Conservation (phyloP, 192 early-diverging fungal species). For the Gigaspora rosea region DNA sequence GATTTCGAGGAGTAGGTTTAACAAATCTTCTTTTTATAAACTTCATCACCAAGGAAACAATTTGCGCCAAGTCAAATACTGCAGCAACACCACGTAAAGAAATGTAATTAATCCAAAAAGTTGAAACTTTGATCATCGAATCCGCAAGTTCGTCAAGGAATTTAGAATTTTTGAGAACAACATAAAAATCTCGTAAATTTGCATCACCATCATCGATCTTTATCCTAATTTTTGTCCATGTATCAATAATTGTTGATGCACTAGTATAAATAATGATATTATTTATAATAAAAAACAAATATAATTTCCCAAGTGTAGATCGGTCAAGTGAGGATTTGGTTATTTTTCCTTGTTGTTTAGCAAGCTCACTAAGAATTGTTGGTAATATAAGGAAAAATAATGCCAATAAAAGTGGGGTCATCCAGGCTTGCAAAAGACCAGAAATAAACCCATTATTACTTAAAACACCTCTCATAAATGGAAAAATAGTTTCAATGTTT, state of each 20-base stretch:
- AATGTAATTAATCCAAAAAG: constrained; percentile 79
- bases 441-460: constrained; percentile 50
- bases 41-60: constrained; percentile 54
- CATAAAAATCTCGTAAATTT: constrained; percentile 35
- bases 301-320: constrained; percentile 70
- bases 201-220: constrained; percentile 6
- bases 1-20: constrained; percentile 68
- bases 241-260: constrained; percentile 35
- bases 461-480: constrained; percentile 54
- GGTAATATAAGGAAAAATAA: constrained; percentile 69
- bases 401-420: constrained; percentile 67
- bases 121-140: constrained; percentile 49
- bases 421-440: constrained; percentile 62
- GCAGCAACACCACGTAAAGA: constrained; percentile 66
- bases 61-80: constrained; percentile 69
- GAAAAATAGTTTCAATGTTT: constrained; percentile 58
- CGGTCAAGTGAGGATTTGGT: constrained; percentile 72
- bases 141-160: constrained; percentile 42
- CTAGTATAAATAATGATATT: constrained; percentile 69
- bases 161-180: constrained; percentile 35
- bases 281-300: constrained; percentile 72
- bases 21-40: constrained; percentile 60
- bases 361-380: constrained; percentile 59
- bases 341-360: constrained; percentile 68
- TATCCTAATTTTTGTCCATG: constrained; percentile 35